Evolutionary conservation across 305 asterid species (phyloP), one percentile per base, ranked within the genome.

Genomic region (Rubia balearica): DNA sequence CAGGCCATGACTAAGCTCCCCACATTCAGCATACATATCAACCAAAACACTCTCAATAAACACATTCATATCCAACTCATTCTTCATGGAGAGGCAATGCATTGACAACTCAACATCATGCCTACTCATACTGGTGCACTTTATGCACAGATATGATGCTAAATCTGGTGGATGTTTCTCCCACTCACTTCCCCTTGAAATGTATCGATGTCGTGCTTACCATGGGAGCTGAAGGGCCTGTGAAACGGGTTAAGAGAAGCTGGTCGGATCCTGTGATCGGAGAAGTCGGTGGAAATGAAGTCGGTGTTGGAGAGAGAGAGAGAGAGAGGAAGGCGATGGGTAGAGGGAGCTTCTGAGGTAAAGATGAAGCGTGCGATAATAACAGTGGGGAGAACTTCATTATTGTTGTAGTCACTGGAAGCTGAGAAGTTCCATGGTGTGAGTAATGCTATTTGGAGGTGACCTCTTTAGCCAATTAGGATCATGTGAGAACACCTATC

Each of bases 101-200:
- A 30, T 30, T 3, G 36, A 30, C 36, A 30, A 0, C 36, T 30
- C 4, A 30, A 30, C 36, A 30, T 30, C 36, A 30, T 30, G 36
- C 36, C 36, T 30, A 30, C 36, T 30, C 36, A 30, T 30, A 30
- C 4, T 30, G 36, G 36, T 30, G 36, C 36, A 30, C 36, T 30
- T 30, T 30, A 30, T 30, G 36, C 36, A 89, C 77, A 91, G 78
- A 85, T 89, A 87, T n/a, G 98, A 89, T 33, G 97, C 96, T 70
- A 94, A 85, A 87, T 94, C 97, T 71, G 99, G 98, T 14, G 99
- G 98, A 79, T 96, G 91, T 72, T 87, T 93, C 86, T 89, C 90
- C 88, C 88, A 87, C 63, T 92, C 97, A 75, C 83, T 87, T 78
- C 96, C 96, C 80, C n/a, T n/a, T n/a, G n/a, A n/a, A n/a, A n/a